Base-by-base conservation (phyloP, 2,329 filamentous ascomycete species). In the Aspergillus sp. region DNA sequence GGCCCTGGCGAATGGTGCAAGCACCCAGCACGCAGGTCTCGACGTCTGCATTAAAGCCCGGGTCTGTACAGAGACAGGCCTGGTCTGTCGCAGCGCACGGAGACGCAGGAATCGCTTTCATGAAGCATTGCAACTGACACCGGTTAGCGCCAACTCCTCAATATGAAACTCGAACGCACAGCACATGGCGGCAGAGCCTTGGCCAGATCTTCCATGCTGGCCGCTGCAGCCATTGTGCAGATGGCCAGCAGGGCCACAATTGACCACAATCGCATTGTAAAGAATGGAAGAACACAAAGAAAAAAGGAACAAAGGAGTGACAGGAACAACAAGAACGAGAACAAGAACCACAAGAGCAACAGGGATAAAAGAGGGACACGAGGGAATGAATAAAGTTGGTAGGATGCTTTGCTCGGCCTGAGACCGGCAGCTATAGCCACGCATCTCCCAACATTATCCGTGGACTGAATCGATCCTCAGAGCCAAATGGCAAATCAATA, bases 31-130 rank as follows among this genome's bases (percentile, higher is more conserved):
- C 70, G 40, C 77, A 80, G 13, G 61, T 39, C 8, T 68, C 66
- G 4, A 78, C 65, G 20, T 66, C 60, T 0, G 57, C 60, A 20
- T 70, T 72, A 27, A 79, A 66, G 2, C 65, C 60, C 2, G 55
- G 54, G 58, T 78, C 69, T 2, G 64, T 70, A 60, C 77, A 80
- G 20, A 79, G 67, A 56, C 77, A 80, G 17, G 67, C 65, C 45
- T 70, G 67, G 54, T 79, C 67, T 4, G 76, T 74, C 1, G 67
- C 58, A 4, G 70, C 63, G 57, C 77, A 79, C 9, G 60, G 61
- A 1, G 77, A 78, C 58, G 68, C 62, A 4, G 70, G 64, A 19
- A 75, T 58, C 2, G 65, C 63, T 22, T 42, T 33, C 5, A 51
- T 57, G 56, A 70, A 65, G 34, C 68, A 70, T 41, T 61, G 13